Evolutionary conservation across 2,329 filamentous ascomycete species (phyloP).

Genomic region (Chrysoporthe deuterocubensis): DNA sequence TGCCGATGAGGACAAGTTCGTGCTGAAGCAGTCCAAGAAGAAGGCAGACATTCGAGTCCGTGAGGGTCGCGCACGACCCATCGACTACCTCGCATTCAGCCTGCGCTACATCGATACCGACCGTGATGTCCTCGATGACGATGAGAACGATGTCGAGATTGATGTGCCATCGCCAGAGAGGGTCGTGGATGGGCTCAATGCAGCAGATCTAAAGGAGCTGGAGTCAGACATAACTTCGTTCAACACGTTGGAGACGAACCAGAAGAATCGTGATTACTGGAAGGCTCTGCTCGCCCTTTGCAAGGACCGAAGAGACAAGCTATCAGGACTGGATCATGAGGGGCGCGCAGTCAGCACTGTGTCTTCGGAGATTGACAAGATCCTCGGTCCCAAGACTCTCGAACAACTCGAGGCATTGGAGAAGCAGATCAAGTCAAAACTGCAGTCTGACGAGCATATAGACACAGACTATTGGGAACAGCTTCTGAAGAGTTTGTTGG

Average conservation of each 20-base stretch:
- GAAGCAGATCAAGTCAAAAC: slow-evolving; percentile 82
- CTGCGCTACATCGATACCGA: slow-evolving; percentile 86
- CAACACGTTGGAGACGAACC: slow-evolving; percentile 76
- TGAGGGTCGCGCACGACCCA: slow-evolving; percentile 86
- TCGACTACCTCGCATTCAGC: slow-evolving; percentile 92
- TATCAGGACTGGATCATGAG: slow-evolving; percentile 64
- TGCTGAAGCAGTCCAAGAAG: slow-evolving; percentile 95
- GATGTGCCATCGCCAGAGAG: slow-evolving; percentile 79
- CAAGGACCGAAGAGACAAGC: slow-evolving; percentile 71
- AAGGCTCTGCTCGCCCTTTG: slow-evolving; percentile 86
- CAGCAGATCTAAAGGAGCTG: slow-evolving; percentile 71
- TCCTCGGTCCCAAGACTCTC: slow-evolving; percentile 82
- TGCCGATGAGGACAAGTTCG: slow-evolving; percentile 93
- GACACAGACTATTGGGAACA: slow-evolving; percentile 99
- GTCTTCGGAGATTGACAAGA: slow-evolving; percentile 82
- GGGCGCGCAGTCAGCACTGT: slow-evolving; percentile 81
- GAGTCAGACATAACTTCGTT: slow-evolving; percentile 84
- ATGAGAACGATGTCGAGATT: slow-evolving; percentile 73
- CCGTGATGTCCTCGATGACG: slow-evolving; percentile 83
- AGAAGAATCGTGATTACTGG: slow-evolving; percentile 87
- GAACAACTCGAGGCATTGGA: slow-evolving; percentile 88
- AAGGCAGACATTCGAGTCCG: slow-evolving; percentile 95
- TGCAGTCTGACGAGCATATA: slow-evolving; percentile 87
- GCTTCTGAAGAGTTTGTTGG: slow-evolving; percentile 77
- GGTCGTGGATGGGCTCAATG: slow-evolving; percentile 75